Percentiles rank a stretch among this genome's conserved stretches.
Conservation (phyloP, 805 yeast genomes). For the Brettanomyces nanus region DNA sequence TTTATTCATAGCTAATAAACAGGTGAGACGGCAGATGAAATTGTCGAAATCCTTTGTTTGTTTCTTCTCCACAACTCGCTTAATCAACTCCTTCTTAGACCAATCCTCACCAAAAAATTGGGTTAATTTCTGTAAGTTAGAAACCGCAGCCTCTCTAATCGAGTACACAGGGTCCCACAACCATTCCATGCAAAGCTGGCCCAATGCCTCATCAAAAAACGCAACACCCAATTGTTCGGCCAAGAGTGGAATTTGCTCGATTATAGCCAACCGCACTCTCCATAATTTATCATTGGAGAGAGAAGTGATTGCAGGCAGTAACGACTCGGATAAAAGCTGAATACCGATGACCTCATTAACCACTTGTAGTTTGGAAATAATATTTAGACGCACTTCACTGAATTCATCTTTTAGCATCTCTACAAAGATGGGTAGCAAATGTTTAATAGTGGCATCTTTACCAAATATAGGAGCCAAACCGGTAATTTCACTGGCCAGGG, state of each 20-base stretch:
- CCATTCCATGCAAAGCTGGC: slow-evolving; percentile 93
- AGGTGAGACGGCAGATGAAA: slow-evolving; percentile 87
- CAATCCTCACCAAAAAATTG: slow-evolving; percentile 87
- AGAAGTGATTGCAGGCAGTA: slow-evolving; percentile 92
- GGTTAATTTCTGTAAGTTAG: slow-evolving; percentile 70
- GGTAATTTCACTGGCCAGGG: slow-evolving; percentile 83
- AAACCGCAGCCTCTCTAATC: slow-evolving; percentile 92
- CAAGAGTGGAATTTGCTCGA: slow-evolving; percentile 89
- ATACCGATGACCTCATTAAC: slow-evolving; percentile 95
- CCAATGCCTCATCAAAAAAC: slow-evolving; percentile 86
- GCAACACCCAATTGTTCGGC: slow-evolving; percentile 92
- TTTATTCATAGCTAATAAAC: slow-evolving; percentile 80
- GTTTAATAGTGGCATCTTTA: slow-evolving; percentile 74
- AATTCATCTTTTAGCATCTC: slow-evolving; percentile 94
- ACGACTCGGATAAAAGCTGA: slow-evolving; percentile 72
- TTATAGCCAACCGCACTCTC: slow-evolving; percentile 96
- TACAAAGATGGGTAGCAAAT: slow-evolving; percentile 78
- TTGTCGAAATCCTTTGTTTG: slow-evolving; percentile 37
- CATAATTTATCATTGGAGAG: slow-evolving; percentile 94
- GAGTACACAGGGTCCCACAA: slow-evolving; percentile 96
- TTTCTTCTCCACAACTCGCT: slow-evolving; percentile 52
- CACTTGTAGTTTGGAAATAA: slow-evolving; percentile 82
- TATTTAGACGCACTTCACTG: slow-evolving; percentile 92
- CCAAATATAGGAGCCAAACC: slow-evolving; percentile 80
- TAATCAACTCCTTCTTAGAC: slow-evolving; percentile 81